These are phyloP conservation scores for Sextonia rubra DNA, from an alignment of 164 flowering plant species.

Conservation along the genomic window DNA sequence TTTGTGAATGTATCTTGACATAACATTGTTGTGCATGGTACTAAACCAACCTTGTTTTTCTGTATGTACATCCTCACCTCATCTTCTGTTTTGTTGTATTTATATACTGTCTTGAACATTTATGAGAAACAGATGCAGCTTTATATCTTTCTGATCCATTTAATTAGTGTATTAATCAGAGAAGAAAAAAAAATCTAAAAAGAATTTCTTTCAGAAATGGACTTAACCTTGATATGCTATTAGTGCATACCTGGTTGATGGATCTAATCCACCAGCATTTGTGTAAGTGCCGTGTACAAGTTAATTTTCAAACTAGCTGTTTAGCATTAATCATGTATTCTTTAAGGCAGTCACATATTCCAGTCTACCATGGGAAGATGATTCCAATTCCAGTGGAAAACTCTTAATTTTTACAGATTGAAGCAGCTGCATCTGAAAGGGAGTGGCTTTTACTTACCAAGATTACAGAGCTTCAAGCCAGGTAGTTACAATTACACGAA, in stretches of 20 bases:
- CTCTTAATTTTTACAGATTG: slow-evolving; percentile 44
- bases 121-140: background rate
- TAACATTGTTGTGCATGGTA: no score
- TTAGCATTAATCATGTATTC: background rate
- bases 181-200: no score
- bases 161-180: background rate
- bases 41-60: no score
- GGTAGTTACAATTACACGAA: slow-evolving; percentile 31
- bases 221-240: background rate
- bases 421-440: slow-evolving; percentile 56
- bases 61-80: no score
- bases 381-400: background rate
- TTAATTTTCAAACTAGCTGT: background rate
- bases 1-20: no score
- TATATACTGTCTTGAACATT: background rate
- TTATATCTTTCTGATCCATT: background rate
- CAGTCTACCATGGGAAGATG: background rate
- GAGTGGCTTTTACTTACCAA: slow-evolving; percentile 52
- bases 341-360: background rate
- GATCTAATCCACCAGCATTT: background rate
- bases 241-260: background rate
- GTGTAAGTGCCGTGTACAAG: background rate
- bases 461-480: slow-evolving; percentile 65
- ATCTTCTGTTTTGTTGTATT: no score
- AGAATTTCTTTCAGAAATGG: background rate